Evolutionary conservation across 306 rosid species (phyloP), one percentile per base, ranked within the genome.

Genomic region (Cucurbita maxima): DNA sequence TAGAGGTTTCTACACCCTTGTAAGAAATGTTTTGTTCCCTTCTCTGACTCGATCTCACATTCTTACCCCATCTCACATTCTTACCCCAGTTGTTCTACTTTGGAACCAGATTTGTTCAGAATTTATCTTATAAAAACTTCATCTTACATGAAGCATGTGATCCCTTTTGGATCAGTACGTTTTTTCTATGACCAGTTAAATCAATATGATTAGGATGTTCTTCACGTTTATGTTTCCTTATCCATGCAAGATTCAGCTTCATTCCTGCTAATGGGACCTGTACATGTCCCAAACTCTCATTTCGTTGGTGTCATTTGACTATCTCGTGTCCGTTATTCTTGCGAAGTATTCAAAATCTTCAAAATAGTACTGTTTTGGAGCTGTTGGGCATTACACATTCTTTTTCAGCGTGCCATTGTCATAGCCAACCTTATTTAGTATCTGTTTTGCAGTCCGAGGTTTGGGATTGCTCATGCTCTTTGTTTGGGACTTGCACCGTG

Each of bases 401-500:
- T 5, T 15, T 50, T 51, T 3, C 8, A 69, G 44, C 18, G 50
- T 4, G 8, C 5, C 13, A 47, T 69, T 69, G 43, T 7, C 40
- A 50, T 50, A 30, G 51, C 22, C 67, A 45, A 75, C 71, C 53
- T 75, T 61, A 56, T 36, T 6, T 10, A 56, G 75, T 69, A 80
- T 76, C 75, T 78, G 66, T 79, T 55, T 72, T 85, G 83, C 89
- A 95, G 99, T 78, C 99, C 99, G 25, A 88, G 99, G 81, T 95
- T 91, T 87, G 99, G 99, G 18, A 85, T 95, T 64, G 97, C 99
- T 7, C 99, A 91, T 83, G 96, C 97, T 18, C 97, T 95, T 63
- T 95, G 99, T 82, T 82, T 95, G 86, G 99, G 99, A 16, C 99
- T 95, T 83, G 99, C 97, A 18, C 99, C 99, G 5, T 95, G 99